Evolutionary conservation across 257 asterid species (phyloP).

Genomic region (Prunella vulgaris): DNA sequence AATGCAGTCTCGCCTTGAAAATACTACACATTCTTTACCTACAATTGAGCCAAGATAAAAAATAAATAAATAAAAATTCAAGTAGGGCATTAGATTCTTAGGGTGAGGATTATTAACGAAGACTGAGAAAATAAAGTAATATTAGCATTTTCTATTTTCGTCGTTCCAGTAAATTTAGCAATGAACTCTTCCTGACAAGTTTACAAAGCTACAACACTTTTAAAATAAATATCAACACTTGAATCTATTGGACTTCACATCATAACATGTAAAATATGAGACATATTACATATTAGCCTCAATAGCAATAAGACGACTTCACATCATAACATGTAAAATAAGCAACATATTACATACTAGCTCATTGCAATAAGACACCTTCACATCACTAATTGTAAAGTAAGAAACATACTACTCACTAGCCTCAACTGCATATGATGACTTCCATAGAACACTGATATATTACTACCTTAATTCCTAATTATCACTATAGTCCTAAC

Average conservation of each 20-base stretch:
- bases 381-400: neutral
- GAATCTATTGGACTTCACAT: neutral
- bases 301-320: neutral
- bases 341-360: too few species aligned
- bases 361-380: too few species aligned
- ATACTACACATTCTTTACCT: slow-evolving; percentile 32
- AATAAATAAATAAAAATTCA: too few species aligned
- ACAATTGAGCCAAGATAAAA: slow-evolving; percentile 14
- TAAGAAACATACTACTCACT: neutral
- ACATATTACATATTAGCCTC: neutral
- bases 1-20: slow-evolving; percentile 11
- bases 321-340: neutral
- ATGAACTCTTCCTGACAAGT: neutral
- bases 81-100: neutral
- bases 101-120: neutral
- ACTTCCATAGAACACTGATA: neutral
- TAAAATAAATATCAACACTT: neutral
- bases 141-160: neutral
- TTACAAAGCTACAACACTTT: neutral
- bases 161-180: neutral
- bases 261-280: neutral
- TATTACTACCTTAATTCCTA: too few species aligned
- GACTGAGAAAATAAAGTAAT: neutral
- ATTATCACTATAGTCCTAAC: too few species aligned
- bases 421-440: neutral